Conservation (phyloP, 495 filamentous ascomycete genomes). For the Hypoxylon intermedium region DNA sequence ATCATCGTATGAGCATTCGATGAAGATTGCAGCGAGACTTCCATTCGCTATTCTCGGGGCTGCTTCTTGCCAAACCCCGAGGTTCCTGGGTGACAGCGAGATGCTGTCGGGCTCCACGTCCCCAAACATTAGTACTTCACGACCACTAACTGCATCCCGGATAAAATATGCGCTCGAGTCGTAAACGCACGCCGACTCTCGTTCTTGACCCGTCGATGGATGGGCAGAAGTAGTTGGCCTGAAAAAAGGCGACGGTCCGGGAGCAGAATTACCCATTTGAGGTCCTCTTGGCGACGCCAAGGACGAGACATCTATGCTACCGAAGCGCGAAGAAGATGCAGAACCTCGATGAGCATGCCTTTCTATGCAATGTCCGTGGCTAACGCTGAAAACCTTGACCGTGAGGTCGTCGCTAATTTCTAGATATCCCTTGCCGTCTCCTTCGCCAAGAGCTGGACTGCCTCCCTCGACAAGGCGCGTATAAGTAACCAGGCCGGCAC, state of each 20-base stretch:
- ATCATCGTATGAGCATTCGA: too few relatives aligned
- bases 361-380: constrained; percentile 87
- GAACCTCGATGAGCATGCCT: constrained; percentile 68
- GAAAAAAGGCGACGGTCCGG: constrained; percentile 33
- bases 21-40: constrained; percentile 79
- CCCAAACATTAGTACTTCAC: constrained; percentile 89
- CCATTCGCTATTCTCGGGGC: constrained; percentile 79
- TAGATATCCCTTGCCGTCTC: constrained; percentile 78
- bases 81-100: constrained; percentile 80
- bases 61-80: constrained; percentile 80
- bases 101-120: constrained; percentile 93
- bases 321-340: constrained; percentile 47
- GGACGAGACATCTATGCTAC: constrained; percentile 44
- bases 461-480: constrained; percentile 88
- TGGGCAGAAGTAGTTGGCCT: constrained; percentile 28
- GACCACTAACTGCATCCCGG: constrained; percentile 68
- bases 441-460: constrained; percentile 77
- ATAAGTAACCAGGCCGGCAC: constrained; percentile 90
- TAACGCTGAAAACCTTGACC: constrained; percentile 79
- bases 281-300: constrained; percentile 27
- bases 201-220: constrained; percentile 35
- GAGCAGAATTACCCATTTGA: constrained; percentile 23
- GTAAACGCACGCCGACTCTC: constrained; percentile 64
- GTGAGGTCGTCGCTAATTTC: constrained; percentile 82
- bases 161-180: constrained; percentile 95